These are phyloP conservation scores for Miscanthus lutarioriparius DNA, from an alignment of 176 grass and related monocot genomes.

Conservation along the genomic window DNA sequence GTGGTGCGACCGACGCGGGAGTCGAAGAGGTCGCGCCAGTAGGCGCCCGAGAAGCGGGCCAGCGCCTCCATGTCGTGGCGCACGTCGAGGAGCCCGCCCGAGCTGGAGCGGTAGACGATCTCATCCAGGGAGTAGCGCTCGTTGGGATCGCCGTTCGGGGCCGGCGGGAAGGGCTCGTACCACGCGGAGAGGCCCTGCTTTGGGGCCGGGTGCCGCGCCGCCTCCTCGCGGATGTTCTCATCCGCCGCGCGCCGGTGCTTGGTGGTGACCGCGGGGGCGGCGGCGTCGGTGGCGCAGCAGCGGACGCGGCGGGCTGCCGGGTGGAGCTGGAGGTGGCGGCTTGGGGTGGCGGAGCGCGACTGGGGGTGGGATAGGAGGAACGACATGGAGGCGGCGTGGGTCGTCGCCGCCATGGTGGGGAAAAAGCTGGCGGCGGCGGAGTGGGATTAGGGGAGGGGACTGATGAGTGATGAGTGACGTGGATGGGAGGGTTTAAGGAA, in stretches of 20 bases:
- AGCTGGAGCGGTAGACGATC: slow-evolving; percentile 88
- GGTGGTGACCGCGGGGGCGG: slow-evolving; percentile 21
- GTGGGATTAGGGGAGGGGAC: slow-evolving; percentile 33
- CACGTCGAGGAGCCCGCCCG: slow-evolving; percentile 86
- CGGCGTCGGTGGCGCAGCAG: slow-evolving; percentile 49
- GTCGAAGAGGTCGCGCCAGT: slow-evolving; percentile 91
- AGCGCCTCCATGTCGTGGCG: slow-evolving; percentile 78
- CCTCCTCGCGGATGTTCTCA: slow-evolving; percentile 94
- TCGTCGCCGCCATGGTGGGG: slow-evolving; percentile 54
- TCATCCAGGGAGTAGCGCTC: slow-evolving; percentile 94
- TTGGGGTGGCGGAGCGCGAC: slow-evolving; percentile 17
- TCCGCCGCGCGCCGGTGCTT: slow-evolving; percentile 66
- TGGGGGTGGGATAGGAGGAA: slow-evolving; percentile 43
- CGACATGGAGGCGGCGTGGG: slow-evolving; percentile 45
- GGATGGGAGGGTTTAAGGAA: slow-evolving; percentile 32
- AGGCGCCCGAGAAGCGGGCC: slow-evolving; percentile 59
- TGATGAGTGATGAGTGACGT: background rate
- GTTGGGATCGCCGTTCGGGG: slow-evolving; percentile 41
- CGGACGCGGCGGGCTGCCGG: slow-evolving; percentile 21
- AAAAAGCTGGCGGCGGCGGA: slow-evolving; percentile 27
- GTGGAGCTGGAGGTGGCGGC: slow-evolving; percentile 4
- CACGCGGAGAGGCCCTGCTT: slow-evolving; percentile 60
- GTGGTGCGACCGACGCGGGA: slow-evolving; percentile 77
- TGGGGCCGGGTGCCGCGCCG: slow-evolving; percentile 52
- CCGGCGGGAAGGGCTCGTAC: slow-evolving; percentile 62